These are phyloP conservation scores for Lipomyces spencermartinsiae DNA, from an alignment of 805 yeast genomes.

Conservation along the genomic window DNA sequence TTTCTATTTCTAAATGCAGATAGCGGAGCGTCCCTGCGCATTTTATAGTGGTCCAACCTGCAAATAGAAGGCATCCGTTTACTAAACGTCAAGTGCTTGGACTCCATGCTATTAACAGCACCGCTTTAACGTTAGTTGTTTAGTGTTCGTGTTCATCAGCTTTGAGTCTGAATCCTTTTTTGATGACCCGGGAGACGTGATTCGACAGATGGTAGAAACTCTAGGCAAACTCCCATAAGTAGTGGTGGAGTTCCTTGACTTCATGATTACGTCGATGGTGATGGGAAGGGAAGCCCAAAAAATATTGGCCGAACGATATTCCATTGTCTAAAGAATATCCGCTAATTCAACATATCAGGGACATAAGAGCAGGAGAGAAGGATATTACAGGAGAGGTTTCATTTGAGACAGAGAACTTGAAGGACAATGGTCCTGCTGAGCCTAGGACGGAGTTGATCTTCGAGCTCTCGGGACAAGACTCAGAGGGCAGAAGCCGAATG, in stretches of 20 bases:
- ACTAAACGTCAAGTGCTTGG: no score
- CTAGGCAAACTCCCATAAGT: no score
- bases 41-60: no score
- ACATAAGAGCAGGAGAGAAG: neutral
- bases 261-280: neutral
- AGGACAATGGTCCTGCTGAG: neutral
- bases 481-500: no score
- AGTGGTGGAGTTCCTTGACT: neutral
- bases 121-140: no score
- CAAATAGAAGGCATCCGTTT: no score
- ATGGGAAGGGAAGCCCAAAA: conserved; percentile 4
- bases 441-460: neutral
- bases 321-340: neutral
- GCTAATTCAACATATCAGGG: neutral
- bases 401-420: neutral
- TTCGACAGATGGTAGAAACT: no score
- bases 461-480: no score
- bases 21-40: no score
- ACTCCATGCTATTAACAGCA: no score
- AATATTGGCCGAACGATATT: neutral
- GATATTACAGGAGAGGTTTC: neutral
- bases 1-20: no score
- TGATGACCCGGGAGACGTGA: neutral
- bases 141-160: neutral
- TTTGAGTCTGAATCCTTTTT: neutral